phyloP scores from a whole-genome alignment of 768 basidiomycete genomes.

The Chlorophyllum brunneum region DNA sequence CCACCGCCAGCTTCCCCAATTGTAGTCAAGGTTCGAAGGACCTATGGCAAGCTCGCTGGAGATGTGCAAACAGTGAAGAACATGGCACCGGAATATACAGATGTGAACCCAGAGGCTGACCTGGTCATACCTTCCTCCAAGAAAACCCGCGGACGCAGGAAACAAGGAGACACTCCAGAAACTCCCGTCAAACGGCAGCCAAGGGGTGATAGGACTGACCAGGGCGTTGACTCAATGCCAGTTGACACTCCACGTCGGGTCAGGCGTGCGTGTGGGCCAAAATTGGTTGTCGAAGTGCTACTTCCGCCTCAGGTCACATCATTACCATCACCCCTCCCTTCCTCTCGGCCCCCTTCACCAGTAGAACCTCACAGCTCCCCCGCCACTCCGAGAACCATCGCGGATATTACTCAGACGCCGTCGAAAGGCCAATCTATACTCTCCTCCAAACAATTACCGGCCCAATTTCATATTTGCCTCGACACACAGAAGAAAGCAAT shows the following conservation, averaged over 20 bases:
- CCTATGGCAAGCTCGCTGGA: constrained; percentile 10
- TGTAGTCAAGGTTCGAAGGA: constrained; percentile 1
- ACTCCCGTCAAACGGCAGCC: neutral
- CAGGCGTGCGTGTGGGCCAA: neutral
- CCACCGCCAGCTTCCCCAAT: neutral
- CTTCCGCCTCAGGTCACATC: neutral
- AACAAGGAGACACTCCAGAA: neutral
- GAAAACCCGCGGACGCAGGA: neutral
- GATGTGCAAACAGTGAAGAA: too few relatives aligned
- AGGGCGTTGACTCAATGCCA: neutral
- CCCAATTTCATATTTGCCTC: constrained; percentile 42
- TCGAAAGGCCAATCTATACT: neutral
- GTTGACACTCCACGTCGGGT: neutral
- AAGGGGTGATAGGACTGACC: neutral
- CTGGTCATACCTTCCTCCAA: neutral
- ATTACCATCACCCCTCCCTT: neutral
- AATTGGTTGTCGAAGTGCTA: constrained; percentile 9
- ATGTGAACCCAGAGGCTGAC: neutral
- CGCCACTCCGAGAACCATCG: neutral
- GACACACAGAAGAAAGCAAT: constrained; percentile 56
- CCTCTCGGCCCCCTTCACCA: too few relatives aligned
- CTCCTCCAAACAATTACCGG: constrained; percentile 27
- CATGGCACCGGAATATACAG: too few relatives aligned
- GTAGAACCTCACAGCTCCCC: neutral
- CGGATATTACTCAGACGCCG: neutral